Evolutionary conservation across 495 filamentous ascomycete genomes (phyloP).

Genomic region (Penicillium riverlandense): DNA sequence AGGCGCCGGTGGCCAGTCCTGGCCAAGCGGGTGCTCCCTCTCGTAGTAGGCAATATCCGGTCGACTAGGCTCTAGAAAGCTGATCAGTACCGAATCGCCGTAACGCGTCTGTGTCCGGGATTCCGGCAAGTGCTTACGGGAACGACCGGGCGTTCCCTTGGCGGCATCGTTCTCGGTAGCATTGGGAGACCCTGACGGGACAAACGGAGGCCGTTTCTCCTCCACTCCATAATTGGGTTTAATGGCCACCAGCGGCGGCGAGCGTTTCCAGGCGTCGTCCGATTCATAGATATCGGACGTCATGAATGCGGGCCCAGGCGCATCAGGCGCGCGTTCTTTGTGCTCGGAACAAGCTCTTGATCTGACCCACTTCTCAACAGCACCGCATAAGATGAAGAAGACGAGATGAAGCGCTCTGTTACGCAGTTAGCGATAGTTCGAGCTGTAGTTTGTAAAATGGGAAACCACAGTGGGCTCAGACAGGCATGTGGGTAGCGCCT

Average conservation of each 20-base stretch:
- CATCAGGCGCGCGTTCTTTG: constrained; percentile 24
- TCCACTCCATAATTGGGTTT: constrained; percentile 17
- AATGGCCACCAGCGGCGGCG: constrained; percentile 18
- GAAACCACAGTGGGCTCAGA: too few relatives aligned
- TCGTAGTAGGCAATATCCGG: constrained; percentile 36
- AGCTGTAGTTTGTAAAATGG: too few relatives aligned
- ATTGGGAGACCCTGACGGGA: constrained; percentile 3
- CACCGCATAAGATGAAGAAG: constrained; percentile 3
- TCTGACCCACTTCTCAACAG: constrained; percentile 1
- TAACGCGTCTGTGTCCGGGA: constrained; percentile 21
- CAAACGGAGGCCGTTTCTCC: constrained; percentile 24
- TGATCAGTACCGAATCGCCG: constrained; percentile 42
- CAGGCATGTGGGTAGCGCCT: too few relatives aligned
- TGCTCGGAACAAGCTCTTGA: background rate
- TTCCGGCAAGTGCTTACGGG: constrained; percentile 32
- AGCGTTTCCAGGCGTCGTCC: constrained; percentile 33
- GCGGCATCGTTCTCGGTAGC: constrained; percentile 8
- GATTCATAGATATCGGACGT: constrained; percentile 36
- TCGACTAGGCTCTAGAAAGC: constrained; percentile 36
- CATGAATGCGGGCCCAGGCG: constrained; percentile 31
- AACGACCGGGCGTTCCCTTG: constrained; percentile 23
- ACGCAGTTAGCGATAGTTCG: too few relatives aligned
- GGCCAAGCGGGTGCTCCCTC: constrained; percentile 6
- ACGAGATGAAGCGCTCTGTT: background rate
- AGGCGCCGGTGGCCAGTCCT: constrained; percentile 5